phyloP scores from a whole-genome alignment of 371 early-diverging fungal species.

The Mucor sp. region DNA sequence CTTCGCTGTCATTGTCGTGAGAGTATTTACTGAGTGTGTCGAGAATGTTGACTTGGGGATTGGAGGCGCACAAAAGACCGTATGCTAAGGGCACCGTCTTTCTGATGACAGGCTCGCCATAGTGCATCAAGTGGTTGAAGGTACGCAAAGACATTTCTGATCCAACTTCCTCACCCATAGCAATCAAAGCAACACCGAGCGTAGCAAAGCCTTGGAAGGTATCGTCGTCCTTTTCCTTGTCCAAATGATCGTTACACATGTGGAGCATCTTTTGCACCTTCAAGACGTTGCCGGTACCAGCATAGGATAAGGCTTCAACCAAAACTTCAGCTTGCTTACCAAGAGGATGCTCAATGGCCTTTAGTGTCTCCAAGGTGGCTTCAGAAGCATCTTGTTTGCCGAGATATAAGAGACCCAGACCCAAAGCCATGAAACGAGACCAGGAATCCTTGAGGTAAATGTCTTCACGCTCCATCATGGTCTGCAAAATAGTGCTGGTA shows the following conservation, averaged over 20 bases:
- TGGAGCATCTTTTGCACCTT: slow-evolving; percentile 96
- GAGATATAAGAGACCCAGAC: slow-evolving; percentile 87
- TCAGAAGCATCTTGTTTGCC: slow-evolving; percentile 91
- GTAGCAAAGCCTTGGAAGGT: slow-evolving; percentile 94
- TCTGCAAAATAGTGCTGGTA: slow-evolving; percentile 88
- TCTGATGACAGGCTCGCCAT: slow-evolving; percentile 94
- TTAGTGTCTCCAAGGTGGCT: slow-evolving; percentile 91
- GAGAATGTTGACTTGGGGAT: slow-evolving; percentile 89
- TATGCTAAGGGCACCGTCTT: slow-evolving; percentile 94
- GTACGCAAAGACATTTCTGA: slow-evolving; percentile 94
- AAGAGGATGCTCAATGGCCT: slow-evolving; percentile 91
- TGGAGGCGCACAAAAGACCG: slow-evolving; percentile 95
- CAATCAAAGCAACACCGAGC: slow-evolving; percentile 92
- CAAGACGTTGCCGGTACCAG: slow-evolving; percentile 96
- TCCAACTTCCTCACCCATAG: slow-evolving; percentile 97
- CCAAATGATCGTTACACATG: slow-evolving; percentile 92
- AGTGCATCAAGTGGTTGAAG: slow-evolving; percentile 98
- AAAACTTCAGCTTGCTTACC: slow-evolving; percentile 87
- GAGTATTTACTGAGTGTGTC: slow-evolving; percentile 97
- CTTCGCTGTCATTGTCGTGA: slow-evolving; percentile 95
- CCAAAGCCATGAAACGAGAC: slow-evolving; percentile 91
- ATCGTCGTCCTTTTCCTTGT: slow-evolving; percentile 81
- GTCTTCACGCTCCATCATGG: slow-evolving; percentile 94
- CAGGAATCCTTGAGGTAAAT: slow-evolving; percentile 80
- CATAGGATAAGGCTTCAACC: slow-evolving; percentile 89